phyloP scores from a whole-genome alignment of 768 basidiomycete species.

The Calocybe gangraenosa region DNA sequence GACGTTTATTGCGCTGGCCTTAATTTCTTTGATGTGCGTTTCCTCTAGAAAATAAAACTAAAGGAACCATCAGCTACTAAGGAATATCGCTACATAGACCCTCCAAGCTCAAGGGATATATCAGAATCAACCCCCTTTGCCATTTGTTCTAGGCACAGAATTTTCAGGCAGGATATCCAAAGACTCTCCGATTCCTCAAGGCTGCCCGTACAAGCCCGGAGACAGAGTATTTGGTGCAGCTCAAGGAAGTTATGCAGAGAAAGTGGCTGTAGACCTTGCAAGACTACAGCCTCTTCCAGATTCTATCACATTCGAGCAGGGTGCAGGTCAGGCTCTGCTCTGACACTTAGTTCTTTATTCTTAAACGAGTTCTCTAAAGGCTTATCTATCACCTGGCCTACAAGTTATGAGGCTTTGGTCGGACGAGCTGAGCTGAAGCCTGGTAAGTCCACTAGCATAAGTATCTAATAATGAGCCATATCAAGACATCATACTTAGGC shows the following conservation, averaged over 20 bases:
- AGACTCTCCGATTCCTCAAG: slow-evolving; percentile 72
- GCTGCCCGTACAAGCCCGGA: slow-evolving; percentile 75
- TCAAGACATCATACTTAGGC: too few species aligned
- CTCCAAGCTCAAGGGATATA: slow-evolving; percentile 89
- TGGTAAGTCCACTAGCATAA: slow-evolving; percentile 52
- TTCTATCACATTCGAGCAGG: slow-evolving; percentile 77
- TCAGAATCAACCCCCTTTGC: slow-evolving; percentile 77
- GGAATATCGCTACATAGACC: slow-evolving; percentile 43
- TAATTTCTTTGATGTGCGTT: slow-evolving; percentile 69
- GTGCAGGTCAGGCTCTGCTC: slow-evolving; percentile 52
- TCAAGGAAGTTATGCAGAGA: slow-evolving; percentile 81
- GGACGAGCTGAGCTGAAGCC: slow-evolving; percentile 76
- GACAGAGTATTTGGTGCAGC: slow-evolving; percentile 84
- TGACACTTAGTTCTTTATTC: background rate
- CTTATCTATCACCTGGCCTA: slow-evolving; percentile 86
- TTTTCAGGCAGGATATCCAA: slow-evolving; percentile 75
- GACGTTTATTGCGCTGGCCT: slow-evolving; percentile 74
- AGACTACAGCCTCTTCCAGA: slow-evolving; percentile 66
- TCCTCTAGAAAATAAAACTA: background rate
- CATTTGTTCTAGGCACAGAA: slow-evolving; percentile 82
- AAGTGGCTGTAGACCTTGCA: slow-evolving; percentile 50
- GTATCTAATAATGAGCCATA: too few species aligned
- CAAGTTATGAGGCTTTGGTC: slow-evolving; percentile 88
- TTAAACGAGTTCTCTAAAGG: slow-evolving; percentile 35
- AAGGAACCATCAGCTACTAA: background rate